Evolutionary conservation across 2,329 filamentous ascomycete species (phyloP), one percentile per base, ranked within the genome.

Genomic region (Aspergillus ochraceus): DNA sequence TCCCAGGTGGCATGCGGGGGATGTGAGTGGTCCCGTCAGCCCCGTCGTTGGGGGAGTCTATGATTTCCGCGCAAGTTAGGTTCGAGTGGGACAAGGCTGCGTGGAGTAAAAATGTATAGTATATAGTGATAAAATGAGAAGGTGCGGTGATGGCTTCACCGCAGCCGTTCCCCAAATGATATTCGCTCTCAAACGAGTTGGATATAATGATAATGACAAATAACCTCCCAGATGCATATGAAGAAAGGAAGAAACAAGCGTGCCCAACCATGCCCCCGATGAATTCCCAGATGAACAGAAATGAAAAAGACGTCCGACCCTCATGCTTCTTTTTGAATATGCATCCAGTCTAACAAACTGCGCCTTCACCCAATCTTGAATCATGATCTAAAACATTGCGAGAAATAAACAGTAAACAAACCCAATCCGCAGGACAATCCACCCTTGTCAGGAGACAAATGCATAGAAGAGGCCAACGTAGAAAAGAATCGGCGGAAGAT

Each of bases 161-260:
- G 22, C 26, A 1, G 22, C n/a, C 49, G 46, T 14, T 49, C n/a
- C 32, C 11, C 42, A 57, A 59, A 59, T 32, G 49, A 61, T 61
- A 42, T 61, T 32, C 55, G 53, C 57, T 45, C 57, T 57, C 53
- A 54, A 46, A 59, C 49, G 57, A 61, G 57, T 57, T 60, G 58
- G 58, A 60, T 61, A 58, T 60, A 59, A 61, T 60, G 47, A 30
- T 58, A 62, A 61, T 52, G 59, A 65, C 65, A 69, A 67, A 68
- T 56, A 69, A 55, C 73, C 72, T 70, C 73, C 71, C 70, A 72
- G 68, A 74, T 75, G 73, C 73, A 71, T 54, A 51, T 72, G 66
- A 69, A 42, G 17, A 42, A 42, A n/a, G 14, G 4, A 42, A 42
- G n/a, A 67, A 66, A 66, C 58, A 70, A 65, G 65, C 66, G 65